These are phyloP conservation scores for Alternaria atra DNA, from an alignment of 2,329 filamentous ascomycete genomes.

Conservation along the genomic window DNA sequence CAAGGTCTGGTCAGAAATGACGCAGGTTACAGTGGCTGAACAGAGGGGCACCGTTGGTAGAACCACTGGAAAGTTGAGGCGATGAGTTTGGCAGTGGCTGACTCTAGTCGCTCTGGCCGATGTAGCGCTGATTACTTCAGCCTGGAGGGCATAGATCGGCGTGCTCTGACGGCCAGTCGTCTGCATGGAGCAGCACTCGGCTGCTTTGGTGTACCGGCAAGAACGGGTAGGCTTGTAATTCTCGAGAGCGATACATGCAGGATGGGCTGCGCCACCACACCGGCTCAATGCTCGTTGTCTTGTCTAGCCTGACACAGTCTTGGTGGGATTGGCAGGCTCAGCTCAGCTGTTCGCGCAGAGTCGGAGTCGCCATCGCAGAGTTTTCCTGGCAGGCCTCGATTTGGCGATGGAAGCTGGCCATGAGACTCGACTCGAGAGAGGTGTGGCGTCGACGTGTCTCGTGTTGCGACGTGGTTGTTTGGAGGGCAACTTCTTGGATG, in stretches of 20 bases:
- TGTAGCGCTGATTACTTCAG: neutral
- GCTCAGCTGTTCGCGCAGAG: slow-evolving; percentile 1
- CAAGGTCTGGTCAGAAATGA: slow-evolving; percentile 16
- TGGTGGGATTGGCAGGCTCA: slow-evolving; percentile 13
- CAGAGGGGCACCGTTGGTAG: slow-evolving; percentile 2
- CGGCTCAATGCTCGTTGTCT: slow-evolving; percentile 11
- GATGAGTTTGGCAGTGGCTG: slow-evolving; percentile 11
- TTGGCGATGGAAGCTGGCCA: slow-evolving; percentile 1
- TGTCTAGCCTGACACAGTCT: slow-evolving; percentile 12
- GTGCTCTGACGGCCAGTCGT: neutral
- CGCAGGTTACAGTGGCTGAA: slow-evolving; percentile 17
- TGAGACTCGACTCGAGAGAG: neutral
- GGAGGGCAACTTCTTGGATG: slow-evolving; percentile 8
- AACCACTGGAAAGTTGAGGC: slow-evolving; percentile 1
- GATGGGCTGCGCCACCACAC: slow-evolving; percentile 17
- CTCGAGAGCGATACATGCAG: neutral
- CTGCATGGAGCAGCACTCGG: neutral
- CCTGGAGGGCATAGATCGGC: neutral
- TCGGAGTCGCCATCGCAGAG: slow-evolving; percentile 6
- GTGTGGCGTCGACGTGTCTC: slow-evolving; percentile 14
- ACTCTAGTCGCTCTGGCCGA: neutral
- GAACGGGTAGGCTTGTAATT: slow-evolving; percentile 4
- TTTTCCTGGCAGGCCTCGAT: neutral
- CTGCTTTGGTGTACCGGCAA: slow-evolving; percentile 4
- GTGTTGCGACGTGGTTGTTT: slow-evolving; percentile 7